These are phyloP conservation scores for Spinellus fusiger DNA, from an alignment of 192 early-diverging fungal species.

Conservation along the genomic window DNA sequence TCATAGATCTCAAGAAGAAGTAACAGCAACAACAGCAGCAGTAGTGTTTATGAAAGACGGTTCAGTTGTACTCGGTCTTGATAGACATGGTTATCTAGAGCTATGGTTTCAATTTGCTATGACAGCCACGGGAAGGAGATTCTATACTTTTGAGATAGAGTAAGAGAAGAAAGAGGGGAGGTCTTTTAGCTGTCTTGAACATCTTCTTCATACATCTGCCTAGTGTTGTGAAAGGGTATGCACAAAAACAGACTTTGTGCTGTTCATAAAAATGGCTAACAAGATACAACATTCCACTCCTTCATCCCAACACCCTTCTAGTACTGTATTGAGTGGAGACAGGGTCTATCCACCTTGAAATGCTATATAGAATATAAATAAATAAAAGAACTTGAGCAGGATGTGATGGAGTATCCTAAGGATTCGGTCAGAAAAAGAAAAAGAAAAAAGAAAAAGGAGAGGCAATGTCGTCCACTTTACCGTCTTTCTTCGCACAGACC, in stretches of 20 bases:
- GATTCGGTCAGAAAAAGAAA: not conserved
- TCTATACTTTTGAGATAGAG: constrained; percentile 20
- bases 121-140: constrained; percentile 20
- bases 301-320: too few species aligned
- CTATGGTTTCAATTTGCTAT: constrained; percentile 26
- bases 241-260: not conserved
- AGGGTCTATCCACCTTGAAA: too few species aligned
- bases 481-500: not conserved
- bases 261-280: not conserved
- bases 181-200: not conserved
- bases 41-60: constrained; percentile 29
- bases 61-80: constrained; percentile 14
- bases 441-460: not conserved
- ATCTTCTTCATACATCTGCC: not conserved
- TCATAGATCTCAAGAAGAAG: constrained; percentile 15
- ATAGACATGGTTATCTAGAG: constrained; percentile 21
- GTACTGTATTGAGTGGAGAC: too few species aligned
- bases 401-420: not conserved
- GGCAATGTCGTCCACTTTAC: not conserved
- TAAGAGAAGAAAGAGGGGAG: not conserved
- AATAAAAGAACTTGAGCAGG: too few species aligned
- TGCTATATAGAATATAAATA: too few species aligned
- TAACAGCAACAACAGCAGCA: too few species aligned
- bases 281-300: too few species aligned
- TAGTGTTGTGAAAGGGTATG: not conserved